Evolutionary conservation across 805 yeast species (phyloP), one percentile per base, ranked within the genome.

Genomic region (Zygosaccharomyces bailii): DNA sequence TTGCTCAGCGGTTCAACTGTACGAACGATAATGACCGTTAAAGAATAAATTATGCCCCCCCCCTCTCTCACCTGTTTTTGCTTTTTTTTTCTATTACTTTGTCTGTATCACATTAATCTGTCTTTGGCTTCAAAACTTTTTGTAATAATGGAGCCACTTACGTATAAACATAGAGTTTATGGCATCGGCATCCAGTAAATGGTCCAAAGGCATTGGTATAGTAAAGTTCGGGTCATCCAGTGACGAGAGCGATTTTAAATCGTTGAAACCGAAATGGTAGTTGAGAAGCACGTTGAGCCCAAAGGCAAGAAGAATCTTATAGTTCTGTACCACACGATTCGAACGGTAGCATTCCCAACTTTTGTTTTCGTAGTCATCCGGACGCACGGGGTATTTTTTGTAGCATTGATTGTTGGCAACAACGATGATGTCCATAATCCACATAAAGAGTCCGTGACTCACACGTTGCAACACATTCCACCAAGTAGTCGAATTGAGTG

Each of bases 201-300:
- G 54, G 27, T 48, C 56, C 48, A 52, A 34, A 52, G 58, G 48
- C 23, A 59, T 45, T 16, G 67, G 67, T n/a, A 62, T 62, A 29
- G 59, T 51, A 30, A 60, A 62, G 6, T 44, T 45, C 20, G 45
- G 35, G 31, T 61, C 65, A 3, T 50, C 46, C 11, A 59, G 45
- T 18, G 45, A 51, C 3, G 57, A 56, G 27, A 71, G 50, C 7
- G 59, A 55, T 14, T 57, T 56, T 42, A 70, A 50, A 44, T 64
- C 66, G 35, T 59, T 60, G 48, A 69, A 77, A 1, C 82, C 82
- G 58, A 71, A 75, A 57, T 77, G 81, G 55, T 74, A 71, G 48
- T 76, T 73, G 34, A 72, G 59, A 21, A 76, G 52, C 3, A 76
- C 60, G 18, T 71, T 69, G 27, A 73, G 43, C 4, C 69, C 51